These are phyloP conservation scores for Gracilaria gracilis DNA, from an alignment of 23 red algal genomes.

Conservation along the genomic window DNA sequence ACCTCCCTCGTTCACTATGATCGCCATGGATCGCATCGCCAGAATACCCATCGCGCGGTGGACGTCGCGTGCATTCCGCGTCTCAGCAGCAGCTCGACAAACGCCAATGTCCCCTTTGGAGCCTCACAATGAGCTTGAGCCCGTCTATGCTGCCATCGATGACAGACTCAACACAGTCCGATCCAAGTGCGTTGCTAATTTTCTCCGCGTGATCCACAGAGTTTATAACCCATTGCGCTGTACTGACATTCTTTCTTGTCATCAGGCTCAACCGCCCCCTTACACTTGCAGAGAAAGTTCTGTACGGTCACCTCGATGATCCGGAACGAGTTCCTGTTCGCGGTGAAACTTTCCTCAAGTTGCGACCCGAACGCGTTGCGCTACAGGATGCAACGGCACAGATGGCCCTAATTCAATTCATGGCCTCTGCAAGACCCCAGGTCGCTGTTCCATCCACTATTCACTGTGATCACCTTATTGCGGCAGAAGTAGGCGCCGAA, in stretches of 20 bases:
- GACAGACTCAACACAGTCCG: slow-evolving; percentile 68
- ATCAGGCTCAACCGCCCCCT: slow-evolving; percentile 86
- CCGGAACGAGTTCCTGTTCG: slow-evolving; percentile 74
- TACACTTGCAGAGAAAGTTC: slow-evolving; percentile 94
- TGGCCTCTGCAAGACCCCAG: slow-evolving; percentile 86
- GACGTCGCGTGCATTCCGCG: slow-evolving; percentile 62
- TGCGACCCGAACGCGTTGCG: slow-evolving; percentile 96
- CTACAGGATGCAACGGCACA: slow-evolving; percentile 99
- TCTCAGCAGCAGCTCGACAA: slow-evolving; percentile 38
- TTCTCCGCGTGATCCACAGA: not conserved
- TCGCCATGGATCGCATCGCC: slow-evolving; percentile 45
- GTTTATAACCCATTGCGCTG: slow-evolving; percentile 8
- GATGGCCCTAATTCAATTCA: slow-evolving; percentile 99
- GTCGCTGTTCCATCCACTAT: slow-evolving; percentile 93
- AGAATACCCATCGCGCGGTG: slow-evolving; percentile 36
- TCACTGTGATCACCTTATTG: slow-evolving; percentile 99
- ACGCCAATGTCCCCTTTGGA: slow-evolving; percentile 67
- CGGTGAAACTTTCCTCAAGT: slow-evolving; percentile 96
- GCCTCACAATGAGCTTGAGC: slow-evolving; percentile 78
- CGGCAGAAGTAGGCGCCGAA: slow-evolving; percentile 85
- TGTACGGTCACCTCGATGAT: slow-evolving; percentile 97
- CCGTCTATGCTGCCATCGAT: slow-evolving; percentile 71
- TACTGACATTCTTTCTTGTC: slow-evolving; percentile 13
- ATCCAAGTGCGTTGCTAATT: slow-evolving; percentile 48
- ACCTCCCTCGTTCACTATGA: not conserved